A percentile compares a stretch with the other conserved stretches of the same genome.
These are phyloP conservation scores for Tuber aestivum DNA, from an alignment of 495 filamentous ascomycete species.

Conservation along the genomic window DNA sequence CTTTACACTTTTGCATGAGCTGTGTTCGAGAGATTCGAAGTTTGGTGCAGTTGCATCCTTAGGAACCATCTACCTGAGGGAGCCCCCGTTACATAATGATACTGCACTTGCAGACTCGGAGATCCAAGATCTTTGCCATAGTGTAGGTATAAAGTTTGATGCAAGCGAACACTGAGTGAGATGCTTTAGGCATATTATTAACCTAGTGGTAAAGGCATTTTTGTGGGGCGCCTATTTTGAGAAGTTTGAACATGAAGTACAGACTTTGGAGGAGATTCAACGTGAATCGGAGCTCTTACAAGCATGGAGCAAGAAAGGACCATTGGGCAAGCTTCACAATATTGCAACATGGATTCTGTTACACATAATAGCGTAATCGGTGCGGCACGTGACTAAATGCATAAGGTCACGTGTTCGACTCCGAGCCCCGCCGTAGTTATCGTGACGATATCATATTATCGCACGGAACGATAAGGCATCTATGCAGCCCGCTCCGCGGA, in stretches of 20 bases:
- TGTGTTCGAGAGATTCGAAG: too few relatives aligned
- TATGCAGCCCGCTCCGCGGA: too few relatives aligned
- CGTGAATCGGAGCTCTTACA: neutral
- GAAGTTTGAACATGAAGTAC: slow-evolving; percentile 7
- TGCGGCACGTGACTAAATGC: too few relatives aligned
- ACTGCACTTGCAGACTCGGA: slow-evolving; percentile 6
- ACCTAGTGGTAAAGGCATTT: slow-evolving; percentile 27
- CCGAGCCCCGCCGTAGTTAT: too few relatives aligned
- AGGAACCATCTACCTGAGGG: too few relatives aligned
- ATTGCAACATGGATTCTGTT: slow-evolving; percentile 14
- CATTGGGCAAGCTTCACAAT: slow-evolving; percentile 32
- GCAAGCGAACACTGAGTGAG: slow-evolving; percentile 13
- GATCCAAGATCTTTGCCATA: neutral
- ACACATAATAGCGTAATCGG: too few relatives aligned
- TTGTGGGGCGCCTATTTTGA: slow-evolving; percentile 10
- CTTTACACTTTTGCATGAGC: too few relatives aligned
- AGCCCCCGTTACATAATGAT: too few relatives aligned
- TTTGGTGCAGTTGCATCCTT: too few relatives aligned
- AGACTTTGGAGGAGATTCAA: neutral
- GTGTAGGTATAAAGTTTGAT: slow-evolving; percentile 17
- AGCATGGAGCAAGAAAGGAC: slow-evolving; percentile 19
- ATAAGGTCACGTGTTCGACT: too few relatives aligned
- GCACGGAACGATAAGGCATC: too few relatives aligned
- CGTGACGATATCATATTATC: too few relatives aligned
- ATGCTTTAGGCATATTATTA: slow-evolving; percentile 31